phyloP scores from a whole-genome alignment of 495 filamentous ascomycete genomes.

The Penicillium coprophilum region DNA sequence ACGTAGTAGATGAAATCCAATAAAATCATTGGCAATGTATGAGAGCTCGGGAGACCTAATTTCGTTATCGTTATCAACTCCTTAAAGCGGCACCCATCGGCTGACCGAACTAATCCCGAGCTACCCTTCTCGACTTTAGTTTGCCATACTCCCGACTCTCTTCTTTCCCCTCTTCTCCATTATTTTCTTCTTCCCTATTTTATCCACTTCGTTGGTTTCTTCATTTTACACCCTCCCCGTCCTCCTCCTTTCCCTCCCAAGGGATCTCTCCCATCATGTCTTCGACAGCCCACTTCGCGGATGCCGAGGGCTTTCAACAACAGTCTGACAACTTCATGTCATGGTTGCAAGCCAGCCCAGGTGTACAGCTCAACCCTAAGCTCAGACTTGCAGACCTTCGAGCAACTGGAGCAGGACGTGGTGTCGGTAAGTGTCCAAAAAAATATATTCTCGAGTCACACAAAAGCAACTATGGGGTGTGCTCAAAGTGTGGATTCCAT shows the following conservation, averaged over 20 bases:
- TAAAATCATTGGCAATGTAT: neutral
- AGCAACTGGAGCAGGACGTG: slow-evolving; percentile 53
- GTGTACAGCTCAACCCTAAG: slow-evolving; percentile 55
- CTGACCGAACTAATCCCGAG: slow-evolving; percentile 26
- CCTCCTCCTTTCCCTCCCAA: slow-evolving; percentile 9
- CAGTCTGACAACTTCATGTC: slow-evolving; percentile 52
- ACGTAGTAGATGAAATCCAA: neutral
- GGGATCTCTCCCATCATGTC: slow-evolving; percentile 33
- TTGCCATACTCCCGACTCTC: slow-evolving; percentile 16
- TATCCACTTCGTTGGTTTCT: neutral
- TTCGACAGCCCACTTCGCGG: slow-evolving; percentile 38
- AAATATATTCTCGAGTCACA: slow-evolving; percentile 20
- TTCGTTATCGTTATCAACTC: slow-evolving; percentile 31
- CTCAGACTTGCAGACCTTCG: slow-evolving; percentile 56
- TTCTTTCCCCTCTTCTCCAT: slow-evolving; percentile 19
- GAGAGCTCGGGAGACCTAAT: slow-evolving; percentile 3
- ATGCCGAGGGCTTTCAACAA: slow-evolving; percentile 44
- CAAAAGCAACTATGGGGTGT: slow-evolving; percentile 16
- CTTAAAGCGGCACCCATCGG: slow-evolving; percentile 29
- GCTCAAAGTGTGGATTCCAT: slow-evolving; percentile 8
- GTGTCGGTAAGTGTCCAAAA: slow-evolving; percentile 53
- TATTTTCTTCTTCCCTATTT: slow-evolving; percentile 22
- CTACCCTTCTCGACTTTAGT: slow-evolving; percentile 12
- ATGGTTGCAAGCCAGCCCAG: slow-evolving; percentile 54
- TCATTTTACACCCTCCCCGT: neutral